Conservation (phyloP, 768 basidiomycete species). For the Leccinum subgranulosum region DNA sequence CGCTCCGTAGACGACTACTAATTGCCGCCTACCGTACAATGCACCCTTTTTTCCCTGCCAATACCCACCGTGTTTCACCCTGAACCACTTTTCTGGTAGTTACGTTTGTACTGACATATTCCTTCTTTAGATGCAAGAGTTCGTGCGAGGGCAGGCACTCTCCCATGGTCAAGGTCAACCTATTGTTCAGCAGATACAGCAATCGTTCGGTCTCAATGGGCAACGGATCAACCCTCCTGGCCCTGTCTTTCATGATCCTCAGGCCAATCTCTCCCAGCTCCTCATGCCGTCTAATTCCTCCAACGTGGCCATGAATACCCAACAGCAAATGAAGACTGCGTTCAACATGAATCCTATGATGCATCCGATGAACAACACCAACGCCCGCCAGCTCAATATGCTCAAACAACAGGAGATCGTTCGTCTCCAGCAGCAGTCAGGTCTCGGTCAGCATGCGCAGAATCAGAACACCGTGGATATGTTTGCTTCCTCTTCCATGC, state of each 20-base stretch:
- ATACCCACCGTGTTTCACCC: constrained; percentile 4
- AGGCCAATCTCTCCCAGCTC: constrained; percentile 24
- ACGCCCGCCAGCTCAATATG: constrained; percentile 41
- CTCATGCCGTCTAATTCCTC: constrained; percentile 39
- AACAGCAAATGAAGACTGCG: constrained; percentile 29
- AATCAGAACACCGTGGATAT: constrained; percentile 43
- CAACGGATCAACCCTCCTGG: constrained; percentile 38
- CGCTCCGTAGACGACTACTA: constrained; percentile 11
- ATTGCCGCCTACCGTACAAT: constrained; percentile 6
- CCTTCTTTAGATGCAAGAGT: constrained; percentile 41
- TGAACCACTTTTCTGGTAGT: constrained; percentile 8
- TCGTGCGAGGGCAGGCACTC: constrained; percentile 40
- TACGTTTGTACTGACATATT: constrained; percentile 24
- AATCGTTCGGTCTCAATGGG: constrained; percentile 37
- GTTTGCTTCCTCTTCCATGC: constrained; percentile 47
- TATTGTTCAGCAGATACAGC: constrained; percentile 40
- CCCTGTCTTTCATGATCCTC: constrained; percentile 37
- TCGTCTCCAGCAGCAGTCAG: constrained; percentile 34
- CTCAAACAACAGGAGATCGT: constrained; percentile 41
- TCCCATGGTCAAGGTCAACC: constrained; percentile 40
- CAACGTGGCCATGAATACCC: constrained; percentile 37
- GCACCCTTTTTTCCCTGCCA: not conserved
- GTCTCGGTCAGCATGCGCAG: constrained; percentile 34
- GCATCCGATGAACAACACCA: constrained; percentile 31
- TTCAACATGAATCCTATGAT: constrained; percentile 37